Evolutionary conservation across 2,329 filamentous ascomycete genomes (phyloP), one percentile per base, ranked within the genome.

Genomic region (Fusarium penzigii): DNA sequence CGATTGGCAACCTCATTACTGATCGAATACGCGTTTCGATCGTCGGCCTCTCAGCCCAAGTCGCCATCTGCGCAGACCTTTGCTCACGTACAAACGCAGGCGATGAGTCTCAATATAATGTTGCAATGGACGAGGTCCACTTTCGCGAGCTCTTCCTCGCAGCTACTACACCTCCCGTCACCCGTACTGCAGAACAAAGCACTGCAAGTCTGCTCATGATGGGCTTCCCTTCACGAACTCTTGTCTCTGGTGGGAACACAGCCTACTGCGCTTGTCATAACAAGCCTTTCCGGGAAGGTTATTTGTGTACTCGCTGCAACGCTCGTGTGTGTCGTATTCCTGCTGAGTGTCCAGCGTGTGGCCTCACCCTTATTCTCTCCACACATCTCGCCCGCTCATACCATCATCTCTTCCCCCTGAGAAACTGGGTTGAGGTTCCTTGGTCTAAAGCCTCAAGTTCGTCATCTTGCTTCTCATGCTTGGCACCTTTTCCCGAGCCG

Each of bases 301-400:
- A 97, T 72, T 79, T 88, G 10, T 99, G 94, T 76, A 94, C 92
- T 13, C 83, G 94, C 51, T 99, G 94, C 75, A 83, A 83, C 46
- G 85, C 87, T 55, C 95, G 95, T 72, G 92, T 99, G 39, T 99
- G 94, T 78, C 84, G 85, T 45, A 77, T 99, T 38, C 94, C 94
- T 1, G 86, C 91, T 36, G 92, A 96, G 67, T 99, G 94, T 67
- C 93, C 94, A 1, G 86, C 88, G 25, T 99, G 94, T 72, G 87
- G 90, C 14, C 82, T 99, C 45, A 97, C 93, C 0, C 83, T 99
- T 36, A 96, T 99, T 57, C 81, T 97, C 3, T 96, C 91, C 1
- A 99, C 94, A 0, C 92, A 97, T 74, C 77, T 97, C 53, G 92
- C 92, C 5, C 82, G 92, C n/a, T 94, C 90, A 0, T 96, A 96